Evolutionary conservation across 352 stramenopile genomes (phyloP).

Genomic region (Globisporangium nagaii): DNA sequence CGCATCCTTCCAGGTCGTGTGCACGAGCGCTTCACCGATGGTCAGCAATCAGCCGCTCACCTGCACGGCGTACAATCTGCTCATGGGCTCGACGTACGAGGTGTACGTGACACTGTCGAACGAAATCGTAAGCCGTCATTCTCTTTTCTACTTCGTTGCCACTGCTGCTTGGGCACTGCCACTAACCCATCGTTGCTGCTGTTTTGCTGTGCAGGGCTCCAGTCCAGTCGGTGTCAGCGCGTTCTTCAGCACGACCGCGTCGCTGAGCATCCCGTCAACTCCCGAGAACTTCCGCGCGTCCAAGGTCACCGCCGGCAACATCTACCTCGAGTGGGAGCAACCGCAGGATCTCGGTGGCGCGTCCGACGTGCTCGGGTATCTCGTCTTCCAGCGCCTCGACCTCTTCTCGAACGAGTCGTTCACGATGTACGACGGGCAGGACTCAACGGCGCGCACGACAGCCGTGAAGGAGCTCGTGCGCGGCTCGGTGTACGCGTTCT

Average conservation of each 20-base stretch:
- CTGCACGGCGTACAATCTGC: conserved; percentile 34
- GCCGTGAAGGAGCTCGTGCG: conserved; percentile 24
- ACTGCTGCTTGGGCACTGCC: no score
- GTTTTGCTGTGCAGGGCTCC: conserved; percentile 16
- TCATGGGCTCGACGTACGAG: conserved; percentile 38
- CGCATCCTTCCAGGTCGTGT: conserved; percentile 4
- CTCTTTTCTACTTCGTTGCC: not conserved
- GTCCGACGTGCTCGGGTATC: conserved; percentile 38
- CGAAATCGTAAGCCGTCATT: conserved; percentile 17
- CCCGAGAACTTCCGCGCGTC: conserved; percentile 29
- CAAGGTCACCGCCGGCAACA: conserved; percentile 41
- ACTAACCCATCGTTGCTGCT: not conserved
- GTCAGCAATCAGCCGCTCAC: not conserved
- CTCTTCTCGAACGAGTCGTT: conserved; percentile 21
- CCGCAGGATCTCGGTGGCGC: conserved; percentile 44
- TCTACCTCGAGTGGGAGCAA: conserved; percentile 43
- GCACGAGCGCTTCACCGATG: not conserved
- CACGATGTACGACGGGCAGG: conserved; percentile 46
- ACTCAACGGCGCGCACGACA: conserved; percentile 21
- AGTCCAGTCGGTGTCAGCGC: conserved; percentile 17
- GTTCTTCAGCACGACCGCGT: conserved; percentile 18
- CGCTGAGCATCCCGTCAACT: conserved; percentile 31
- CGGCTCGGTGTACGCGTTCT: conserved; percentile 32
- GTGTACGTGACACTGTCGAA: conserved; percentile 38
- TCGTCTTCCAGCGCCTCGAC: conserved; percentile 34